Evolutionary conservation across 2,329 filamentous ascomycete genomes (phyloP).

Genomic region (Teratosphaeria zuluensis): DNA sequence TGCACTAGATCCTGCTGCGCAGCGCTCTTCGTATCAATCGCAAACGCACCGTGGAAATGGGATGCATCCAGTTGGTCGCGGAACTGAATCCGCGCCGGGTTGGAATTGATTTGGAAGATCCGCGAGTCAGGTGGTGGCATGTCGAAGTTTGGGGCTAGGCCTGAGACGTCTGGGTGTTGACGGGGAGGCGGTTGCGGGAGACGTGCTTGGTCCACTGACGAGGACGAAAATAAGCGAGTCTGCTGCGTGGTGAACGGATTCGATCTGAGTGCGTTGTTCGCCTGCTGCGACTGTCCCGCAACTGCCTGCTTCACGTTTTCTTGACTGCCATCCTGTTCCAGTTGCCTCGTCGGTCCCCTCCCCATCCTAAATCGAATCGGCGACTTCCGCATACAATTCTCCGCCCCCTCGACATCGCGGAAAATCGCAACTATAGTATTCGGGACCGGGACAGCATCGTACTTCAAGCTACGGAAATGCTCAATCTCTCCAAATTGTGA

Average conservation of each 20-base stretch:
- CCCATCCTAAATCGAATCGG: constrained; percentile 39
- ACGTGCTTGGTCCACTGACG: neutral
- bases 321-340: neutral
- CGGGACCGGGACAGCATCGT: constrained; percentile 33
- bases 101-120: constrained; percentile 33
- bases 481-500: constrained; percentile 41
- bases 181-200: neutral
- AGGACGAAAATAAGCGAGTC: neutral
- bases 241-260: neutral
- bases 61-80: constrained; percentile 31
- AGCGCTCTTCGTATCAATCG: constrained; percentile 16
- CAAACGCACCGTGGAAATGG: constrained; percentile 23
- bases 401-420: constrained; percentile 30
- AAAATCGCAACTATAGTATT: constrained; percentile 39
- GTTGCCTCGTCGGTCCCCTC: constrained; percentile 9
- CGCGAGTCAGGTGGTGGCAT: constrained; percentile 6
- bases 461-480: constrained; percentile 39
- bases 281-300: neutral
- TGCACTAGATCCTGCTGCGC: constrained; percentile 29
- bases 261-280: neutral
- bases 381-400: constrained; percentile 33
- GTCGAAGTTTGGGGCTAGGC: neutral
- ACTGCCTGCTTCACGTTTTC: neutral
- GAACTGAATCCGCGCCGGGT: constrained; percentile 30
- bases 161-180: neutral